phyloP scores from a whole-genome alignment of 148 eudicot genomes.

The Rhododendron kiyosumense region DNA sequence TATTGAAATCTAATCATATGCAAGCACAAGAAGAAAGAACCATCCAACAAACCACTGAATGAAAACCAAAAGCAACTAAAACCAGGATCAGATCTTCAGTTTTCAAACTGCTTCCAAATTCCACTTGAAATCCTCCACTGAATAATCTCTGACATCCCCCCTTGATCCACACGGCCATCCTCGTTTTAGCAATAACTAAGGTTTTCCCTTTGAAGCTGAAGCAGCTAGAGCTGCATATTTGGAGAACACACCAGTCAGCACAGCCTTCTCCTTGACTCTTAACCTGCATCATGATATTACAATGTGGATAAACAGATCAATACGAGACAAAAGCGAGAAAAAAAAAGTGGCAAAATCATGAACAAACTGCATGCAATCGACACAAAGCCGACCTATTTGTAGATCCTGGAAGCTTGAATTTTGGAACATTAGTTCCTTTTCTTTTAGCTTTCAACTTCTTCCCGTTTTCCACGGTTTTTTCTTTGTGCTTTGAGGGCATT shows the following conservation, averaged over 20 bases:
- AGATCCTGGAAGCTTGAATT: constrained; percentile 60
- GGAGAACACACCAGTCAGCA: constrained; percentile 64
- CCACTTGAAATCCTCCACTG: too few species aligned
- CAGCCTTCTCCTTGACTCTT: constrained; percentile 59
- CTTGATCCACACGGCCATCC: too few species aligned
- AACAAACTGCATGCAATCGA: background rate
- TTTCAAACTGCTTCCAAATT: too few species aligned
- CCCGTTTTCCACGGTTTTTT: constrained; percentile 19
- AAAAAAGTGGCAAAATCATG: background rate
- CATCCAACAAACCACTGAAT: too few species aligned
- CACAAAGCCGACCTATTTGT: constrained; percentile 45
- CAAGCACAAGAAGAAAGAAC: too few species aligned
- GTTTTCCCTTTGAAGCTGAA: constrained; percentile 32
- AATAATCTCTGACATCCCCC: too few species aligned
- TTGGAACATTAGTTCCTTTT: constrained; percentile 30
- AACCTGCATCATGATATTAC: constrained; percentile 48
- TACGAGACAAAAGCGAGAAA: background rate
- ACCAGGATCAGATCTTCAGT: too few species aligned
- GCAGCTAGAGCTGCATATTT: constrained; percentile 49
- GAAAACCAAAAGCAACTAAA: too few species aligned
- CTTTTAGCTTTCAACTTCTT: constrained; percentile 33
- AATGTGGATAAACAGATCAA: background rate
- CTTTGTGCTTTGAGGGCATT: constrained; percentile 22
- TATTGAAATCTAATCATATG: too few species aligned
- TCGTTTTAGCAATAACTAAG: constrained; percentile 4